phyloP scores from a whole-genome alignment of 164 flowering plant genomes.

The Tinospora cordifolia region DNA sequence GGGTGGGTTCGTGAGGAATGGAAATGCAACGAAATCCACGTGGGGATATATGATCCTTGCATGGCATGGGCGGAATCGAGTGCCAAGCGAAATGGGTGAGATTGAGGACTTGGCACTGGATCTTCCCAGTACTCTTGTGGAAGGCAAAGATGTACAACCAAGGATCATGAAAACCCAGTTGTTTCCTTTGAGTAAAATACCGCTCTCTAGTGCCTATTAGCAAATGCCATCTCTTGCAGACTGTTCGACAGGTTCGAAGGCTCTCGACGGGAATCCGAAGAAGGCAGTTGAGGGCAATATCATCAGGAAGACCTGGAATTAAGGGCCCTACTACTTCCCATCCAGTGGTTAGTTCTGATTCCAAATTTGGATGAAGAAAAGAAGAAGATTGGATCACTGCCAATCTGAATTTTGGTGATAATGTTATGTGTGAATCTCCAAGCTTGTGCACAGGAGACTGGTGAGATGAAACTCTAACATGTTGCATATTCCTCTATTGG shows the following conservation, averaged over 20 bases:
- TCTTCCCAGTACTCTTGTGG: slow-evolving; percentile 44
- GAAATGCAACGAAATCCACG: slow-evolving; percentile 46
- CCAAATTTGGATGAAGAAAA: slow-evolving; percentile 27
- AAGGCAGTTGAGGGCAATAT: slow-evolving; percentile 72
- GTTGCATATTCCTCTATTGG: slow-evolving; percentile 44
- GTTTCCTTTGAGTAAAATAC: slow-evolving; percentile 57
- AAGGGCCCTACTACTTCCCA: slow-evolving; percentile 32
- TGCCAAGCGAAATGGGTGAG: slow-evolving; percentile 49
- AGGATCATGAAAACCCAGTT: slow-evolving; percentile 53
- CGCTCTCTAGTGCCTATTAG: slow-evolving; percentile 56
- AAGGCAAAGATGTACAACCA: slow-evolving; percentile 55
- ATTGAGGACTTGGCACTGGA: slow-evolving; percentile 58
- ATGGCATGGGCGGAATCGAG: slow-evolving; percentile 59
- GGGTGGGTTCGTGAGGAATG: slow-evolving; percentile 35
- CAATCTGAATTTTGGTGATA: slow-evolving; percentile 72
- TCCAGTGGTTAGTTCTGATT: slow-evolving; percentile 29
- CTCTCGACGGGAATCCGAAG: slow-evolving; percentile 64
- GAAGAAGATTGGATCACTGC: slow-evolving; percentile 33
- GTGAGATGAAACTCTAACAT: slow-evolving; percentile 71
- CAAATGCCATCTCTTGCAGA: slow-evolving; percentile 68
- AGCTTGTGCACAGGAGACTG: slow-evolving; percentile 69
- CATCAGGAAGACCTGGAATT: slow-evolving; percentile 90
- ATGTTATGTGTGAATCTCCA: slow-evolving; percentile 77
- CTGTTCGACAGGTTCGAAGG: slow-evolving; percentile 49
- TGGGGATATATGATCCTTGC: slow-evolving; percentile 46